Evolutionary conservation across 805 yeast species (phyloP), one percentile per base, ranked within the genome.

Genomic region (Wickerhamiella sorbophila): DNA sequence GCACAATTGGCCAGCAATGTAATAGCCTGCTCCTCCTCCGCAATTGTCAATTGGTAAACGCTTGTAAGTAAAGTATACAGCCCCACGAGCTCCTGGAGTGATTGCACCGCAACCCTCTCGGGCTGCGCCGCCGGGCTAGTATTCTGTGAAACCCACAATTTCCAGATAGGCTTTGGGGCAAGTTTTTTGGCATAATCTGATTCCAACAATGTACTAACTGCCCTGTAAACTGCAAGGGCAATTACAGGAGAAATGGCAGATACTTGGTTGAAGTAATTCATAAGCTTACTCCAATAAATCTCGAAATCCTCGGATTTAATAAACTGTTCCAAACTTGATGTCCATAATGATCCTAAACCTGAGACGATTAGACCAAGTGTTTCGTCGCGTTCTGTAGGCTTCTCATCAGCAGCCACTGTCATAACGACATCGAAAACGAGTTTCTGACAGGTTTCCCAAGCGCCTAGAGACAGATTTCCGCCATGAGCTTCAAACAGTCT

Each of bases 401-500:
- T 29, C 51, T 53, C 14, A 31, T 44, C 47, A 21, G 44, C 37
- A 36, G 46, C 45, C 3, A 54, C 44, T 15, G 46, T 41, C 54
- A 62, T 49, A n/a, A 62, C 48, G 1, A 54, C 48, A 0, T 71
- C 68, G 5, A 87, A 66, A 1, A 83, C 84, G 31, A 79, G 67
- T 24, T 63, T 56, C 52, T 75, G 77, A 3, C 87, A 71, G n/a
- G 77, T 58, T 21, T 68, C 61, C 95, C 95, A 86, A 1, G 57
- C 60, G 14, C 48, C 53, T 1, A 74, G 63, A 0, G 75, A 70
- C 16, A 76, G 63, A 34, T 64, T 63, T 9, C 59, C 53, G 0
- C 83, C 79, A 56, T 80, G 84, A 3, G 87, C 72, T 40, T 81
- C 84, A 45, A 82, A 66, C 22, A 88, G 77, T 48, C 87, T 74